A percentile compares a stretch with the other conserved stretches of the same genome.
These are phyloP conservation scores for Lachnellula hyalina DNA, from an alignment of 2,329 filamentous ascomycete species.

Conservation along the genomic window DNA sequence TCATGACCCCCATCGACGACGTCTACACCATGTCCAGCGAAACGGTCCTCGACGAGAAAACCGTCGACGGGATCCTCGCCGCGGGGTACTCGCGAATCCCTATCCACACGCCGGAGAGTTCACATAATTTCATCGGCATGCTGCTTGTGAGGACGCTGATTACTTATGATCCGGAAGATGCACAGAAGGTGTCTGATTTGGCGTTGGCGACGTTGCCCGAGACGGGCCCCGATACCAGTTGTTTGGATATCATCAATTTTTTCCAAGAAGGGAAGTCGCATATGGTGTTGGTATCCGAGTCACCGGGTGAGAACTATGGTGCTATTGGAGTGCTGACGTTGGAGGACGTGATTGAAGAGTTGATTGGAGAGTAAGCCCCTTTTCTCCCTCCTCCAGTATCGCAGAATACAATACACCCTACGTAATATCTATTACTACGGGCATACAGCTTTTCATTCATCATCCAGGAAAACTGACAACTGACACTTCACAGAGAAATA, in stretches of 20 bases:
- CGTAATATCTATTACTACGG: no score
- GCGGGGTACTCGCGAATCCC: conserved; percentile 92
- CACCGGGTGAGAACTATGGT: conserved; percentile 71
- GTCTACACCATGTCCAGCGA: conserved; percentile 90
- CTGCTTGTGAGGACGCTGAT: conserved; percentile 94
- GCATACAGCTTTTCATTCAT: no score
- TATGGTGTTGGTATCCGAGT: conserved; percentile 89
- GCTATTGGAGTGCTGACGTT: conserved; percentile 86
- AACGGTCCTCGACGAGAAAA: conserved; percentile 80
- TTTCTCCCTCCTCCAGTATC: not conserved
- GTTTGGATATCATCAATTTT: conserved; percentile 94
- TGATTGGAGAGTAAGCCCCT: conserved; percentile 79
- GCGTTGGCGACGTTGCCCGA: conserved; percentile 85
- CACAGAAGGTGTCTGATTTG: conserved; percentile 77
- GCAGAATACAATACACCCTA: no score
- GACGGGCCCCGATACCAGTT: conserved; percentile 86
- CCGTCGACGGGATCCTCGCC: conserved; percentile 85
- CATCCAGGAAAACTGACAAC: not conserved
- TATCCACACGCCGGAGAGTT: conserved; percentile 75
- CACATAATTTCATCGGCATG: conserved; percentile 88
- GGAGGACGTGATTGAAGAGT: conserved; percentile 92
- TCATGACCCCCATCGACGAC: conserved; percentile 97
- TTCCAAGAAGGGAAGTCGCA: conserved; percentile 98
- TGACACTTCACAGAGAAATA: conserved; percentile 62
- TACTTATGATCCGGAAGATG: conserved; percentile 90